These are phyloP conservation scores for Wickerhamiella musiphila DNA, from an alignment of 805 yeast genomes.

Conservation along the genomic window DNA sequence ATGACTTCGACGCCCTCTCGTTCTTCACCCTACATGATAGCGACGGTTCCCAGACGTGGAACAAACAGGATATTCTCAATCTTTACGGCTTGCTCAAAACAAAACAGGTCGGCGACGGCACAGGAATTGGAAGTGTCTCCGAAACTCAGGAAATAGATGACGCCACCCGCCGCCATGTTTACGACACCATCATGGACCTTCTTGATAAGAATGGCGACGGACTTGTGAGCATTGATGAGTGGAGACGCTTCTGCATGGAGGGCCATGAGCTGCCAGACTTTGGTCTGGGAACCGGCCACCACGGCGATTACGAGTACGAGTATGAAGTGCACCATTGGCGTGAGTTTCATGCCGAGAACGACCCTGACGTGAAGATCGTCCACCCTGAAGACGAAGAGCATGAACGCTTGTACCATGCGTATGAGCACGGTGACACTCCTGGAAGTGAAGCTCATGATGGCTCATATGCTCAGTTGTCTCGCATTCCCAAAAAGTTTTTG, in stretches of 20 bases:
- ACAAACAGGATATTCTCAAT: slow-evolving; percentile 51
- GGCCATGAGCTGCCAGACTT: slow-evolving; percentile 79
- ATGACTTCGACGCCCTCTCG: slow-evolving; percentile 50
- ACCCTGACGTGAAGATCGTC: slow-evolving; percentile 63
- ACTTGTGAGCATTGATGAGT: slow-evolving; percentile 47
- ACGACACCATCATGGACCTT: slow-evolving; percentile 34
- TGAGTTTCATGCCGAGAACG: slow-evolving; percentile 37
- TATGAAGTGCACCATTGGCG: slow-evolving; percentile 94
- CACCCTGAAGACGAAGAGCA: slow-evolving; percentile 84
- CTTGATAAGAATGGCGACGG: slow-evolving; percentile 56
- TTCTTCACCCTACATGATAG: slow-evolving; percentile 71
- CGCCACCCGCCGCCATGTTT: slow-evolving; percentile 35
- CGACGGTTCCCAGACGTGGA: slow-evolving; percentile 35
- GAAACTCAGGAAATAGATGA: slow-evolving; percentile 40
- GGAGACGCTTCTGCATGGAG: slow-evolving; percentile 36
- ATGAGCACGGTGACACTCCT: slow-evolving; percentile 53
- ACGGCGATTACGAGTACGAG: slow-evolving; percentile 81
- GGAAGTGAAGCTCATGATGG: slow-evolving; percentile 15
- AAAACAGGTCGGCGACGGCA: slow-evolving; percentile 68
- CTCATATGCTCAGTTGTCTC: slow-evolving; percentile 10
- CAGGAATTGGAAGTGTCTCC: slow-evolving; percentile 72
- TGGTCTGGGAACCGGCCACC: slow-evolving; percentile 89
- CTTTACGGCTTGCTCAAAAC: slow-evolving; percentile 66
- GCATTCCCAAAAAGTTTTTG: slow-evolving; percentile 15
- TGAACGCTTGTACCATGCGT: slow-evolving; percentile 71